Evolutionary conservation across 2,329 filamentous ascomycete species (phyloP).

Genomic region (Chrysosporium keratinophilum): DNA sequence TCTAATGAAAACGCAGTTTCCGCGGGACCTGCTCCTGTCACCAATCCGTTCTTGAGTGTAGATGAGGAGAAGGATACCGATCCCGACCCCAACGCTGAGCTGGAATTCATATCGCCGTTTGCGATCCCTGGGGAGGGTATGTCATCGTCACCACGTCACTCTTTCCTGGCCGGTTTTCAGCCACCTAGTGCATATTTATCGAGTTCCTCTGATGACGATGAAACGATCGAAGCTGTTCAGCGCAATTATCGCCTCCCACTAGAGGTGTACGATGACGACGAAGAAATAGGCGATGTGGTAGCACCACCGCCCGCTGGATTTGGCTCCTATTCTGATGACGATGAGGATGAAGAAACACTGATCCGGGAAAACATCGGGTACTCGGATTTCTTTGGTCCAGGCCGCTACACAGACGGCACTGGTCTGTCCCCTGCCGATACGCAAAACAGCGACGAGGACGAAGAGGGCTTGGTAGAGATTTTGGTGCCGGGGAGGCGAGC

Average conservation of each 20-base stretch:
- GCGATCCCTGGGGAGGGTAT: constrained; percentile 3
- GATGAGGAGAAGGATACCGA: constrained; percentile 3
- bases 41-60: constrained; percentile 5
- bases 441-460: constrained; percentile 35
- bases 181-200: constrained; percentile 30
- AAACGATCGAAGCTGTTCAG: constrained; percentile 28
- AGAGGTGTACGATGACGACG: constrained; percentile 47
- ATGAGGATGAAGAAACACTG: constrained; percentile 44
- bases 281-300: constrained; percentile 42
- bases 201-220: constrained; percentile 35
- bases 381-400: constrained; percentile 50
- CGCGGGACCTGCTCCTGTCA: neutral
- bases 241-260: constrained; percentile 44
- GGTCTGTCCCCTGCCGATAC: constrained; percentile 16
- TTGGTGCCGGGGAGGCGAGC: constrained; percentile 34
- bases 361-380: constrained; percentile 59
- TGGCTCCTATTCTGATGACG: constrained; percentile 41
- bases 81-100: constrained; percentile 3
- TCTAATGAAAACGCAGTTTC: neutral
- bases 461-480: constrained; percentile 39
- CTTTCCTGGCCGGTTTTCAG: constrained; percentile 32
- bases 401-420: constrained; percentile 2
- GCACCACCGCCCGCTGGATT: constrained; percentile 31
- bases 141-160: constrained; percentile 25
- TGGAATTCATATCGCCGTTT: constrained; percentile 9